Evolutionary conservation across 176 grass and related monocot genomes (phyloP).

Genomic region (Dactylis glomerata): DNA sequence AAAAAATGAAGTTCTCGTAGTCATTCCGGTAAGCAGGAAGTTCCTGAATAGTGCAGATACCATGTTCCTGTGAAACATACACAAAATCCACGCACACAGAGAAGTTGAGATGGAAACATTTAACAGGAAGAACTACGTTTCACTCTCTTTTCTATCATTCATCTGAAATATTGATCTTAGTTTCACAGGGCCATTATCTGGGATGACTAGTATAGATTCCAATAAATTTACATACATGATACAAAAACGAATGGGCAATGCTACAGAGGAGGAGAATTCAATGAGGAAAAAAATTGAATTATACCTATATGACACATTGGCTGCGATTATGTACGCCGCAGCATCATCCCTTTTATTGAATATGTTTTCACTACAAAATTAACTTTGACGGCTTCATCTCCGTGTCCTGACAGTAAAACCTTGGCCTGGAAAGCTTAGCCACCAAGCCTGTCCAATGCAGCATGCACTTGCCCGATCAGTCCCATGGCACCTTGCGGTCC

Average conservation of each 20-base stretch:
- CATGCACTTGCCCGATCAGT: conserved; percentile 49
- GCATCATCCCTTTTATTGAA: conserved; percentile 58
- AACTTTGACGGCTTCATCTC: conserved; percentile 32
- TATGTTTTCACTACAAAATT: conserved; percentile 34
- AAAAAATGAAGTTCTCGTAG: not conserved
- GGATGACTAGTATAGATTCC: conserved; percentile 28
- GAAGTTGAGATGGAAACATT: not conserved
- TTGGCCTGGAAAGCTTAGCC: conserved; percentile 54
- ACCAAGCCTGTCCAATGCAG: conserved; percentile 31
- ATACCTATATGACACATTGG: conserved; percentile 46
- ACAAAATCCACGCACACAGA: not conserved
- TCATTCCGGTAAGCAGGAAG: not conserved
- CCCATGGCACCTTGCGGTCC: conserved; percentile 58
- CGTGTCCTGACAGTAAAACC: conserved; percentile 39
- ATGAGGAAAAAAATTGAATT: conserved; percentile 41
- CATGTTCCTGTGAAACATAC: not conserved
- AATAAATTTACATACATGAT: conserved; percentile 49
- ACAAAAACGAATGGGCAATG: conserved; percentile 32
- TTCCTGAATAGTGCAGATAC: not conserved
- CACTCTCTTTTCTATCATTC: conserved; percentile 24
- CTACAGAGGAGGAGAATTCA: conserved; percentile 21
- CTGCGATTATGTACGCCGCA: conserved; percentile 57
- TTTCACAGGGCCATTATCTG: conserved; percentile 27
- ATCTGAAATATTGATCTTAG: conserved; percentile 36
- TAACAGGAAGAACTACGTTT: not conserved